These are phyloP conservation scores for Komagataella pseudopastoris DNA, from an alignment of 805 yeast species.

Conservation along the genomic window DNA sequence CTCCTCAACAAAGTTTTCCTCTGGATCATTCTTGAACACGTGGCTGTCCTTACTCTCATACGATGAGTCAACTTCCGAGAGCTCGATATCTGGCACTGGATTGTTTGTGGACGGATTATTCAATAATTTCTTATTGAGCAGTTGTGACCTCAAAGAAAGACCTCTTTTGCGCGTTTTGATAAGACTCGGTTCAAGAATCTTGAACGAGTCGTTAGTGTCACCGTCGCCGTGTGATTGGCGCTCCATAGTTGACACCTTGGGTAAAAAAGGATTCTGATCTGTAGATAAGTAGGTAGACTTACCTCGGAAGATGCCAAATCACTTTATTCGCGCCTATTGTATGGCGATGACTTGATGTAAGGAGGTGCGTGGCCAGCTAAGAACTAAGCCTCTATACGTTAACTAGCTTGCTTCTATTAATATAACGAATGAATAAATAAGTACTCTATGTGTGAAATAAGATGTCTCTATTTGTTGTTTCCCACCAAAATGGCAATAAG, in stretches of 20 bases:
- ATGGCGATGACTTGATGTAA: not conserved
- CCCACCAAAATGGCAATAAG: not conserved
- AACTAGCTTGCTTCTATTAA: not conserved
- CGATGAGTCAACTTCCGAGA: conserved; percentile 16
- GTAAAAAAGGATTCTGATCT: not conserved
- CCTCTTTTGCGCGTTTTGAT: conserved; percentile 41
- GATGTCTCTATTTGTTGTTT: not conserved
- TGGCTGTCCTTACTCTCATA: conserved; percentile 3
- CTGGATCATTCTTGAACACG: conserved; percentile 4
- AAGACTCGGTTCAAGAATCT: conserved; percentile 8
- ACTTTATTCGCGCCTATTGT: not conserved
- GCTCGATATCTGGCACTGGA: conserved; percentile 17
- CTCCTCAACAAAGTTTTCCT: not conserved
- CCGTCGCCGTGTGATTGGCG: not conserved
- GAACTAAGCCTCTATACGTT: not conserved
- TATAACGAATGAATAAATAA: not conserved
- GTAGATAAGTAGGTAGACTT: not conserved
- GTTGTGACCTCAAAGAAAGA: conserved; percentile 51
- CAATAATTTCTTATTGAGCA: conserved; percentile 31
- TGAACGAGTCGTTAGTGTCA: not conserved
- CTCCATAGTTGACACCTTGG: not conserved
- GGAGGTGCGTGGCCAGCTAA: not conserved
- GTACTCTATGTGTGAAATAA: not conserved
- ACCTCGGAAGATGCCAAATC: not conserved
- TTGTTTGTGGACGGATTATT: conserved; percentile 8